Percentiles rank a stretch among this genome's conserved stretches.
phyloP scores from a whole-genome alignment of 139 green algal genomes.

The Edaphochlamys debaryana region DNA sequence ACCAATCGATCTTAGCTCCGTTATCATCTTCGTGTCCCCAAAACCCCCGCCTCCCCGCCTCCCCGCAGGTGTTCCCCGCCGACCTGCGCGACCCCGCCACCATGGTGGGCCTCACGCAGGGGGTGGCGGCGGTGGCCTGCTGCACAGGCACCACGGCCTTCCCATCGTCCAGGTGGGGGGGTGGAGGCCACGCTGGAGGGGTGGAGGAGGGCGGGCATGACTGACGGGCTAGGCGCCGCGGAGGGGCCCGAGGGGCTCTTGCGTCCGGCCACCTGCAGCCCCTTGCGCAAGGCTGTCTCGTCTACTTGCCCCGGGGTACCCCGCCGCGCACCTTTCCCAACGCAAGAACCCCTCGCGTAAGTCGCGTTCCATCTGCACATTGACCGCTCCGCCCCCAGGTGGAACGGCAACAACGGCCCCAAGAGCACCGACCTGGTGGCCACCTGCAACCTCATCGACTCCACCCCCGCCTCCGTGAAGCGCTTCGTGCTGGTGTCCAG shows the following conservation, averaged over 20 bases:
- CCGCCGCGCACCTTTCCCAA: too few species aligned
- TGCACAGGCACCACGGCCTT: constrained; percentile 92
- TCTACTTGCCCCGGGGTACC: too few species aligned
- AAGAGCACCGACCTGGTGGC: constrained; percentile 81
- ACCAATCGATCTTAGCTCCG: too few species aligned
- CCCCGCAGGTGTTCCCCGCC: constrained; percentile 53
- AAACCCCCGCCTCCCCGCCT: not conserved
- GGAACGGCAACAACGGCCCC: constrained; percentile 87
- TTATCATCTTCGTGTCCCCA: too few species aligned
- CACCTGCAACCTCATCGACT: constrained; percentile 81
- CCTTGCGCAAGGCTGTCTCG: too few species aligned
- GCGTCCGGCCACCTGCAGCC: too few species aligned
- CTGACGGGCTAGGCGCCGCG: too few species aligned
- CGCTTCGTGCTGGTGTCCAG: constrained; percentile 71
- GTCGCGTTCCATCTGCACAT: too few species aligned
- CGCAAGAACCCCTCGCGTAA: too few species aligned
- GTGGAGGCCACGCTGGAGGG: not conserved
- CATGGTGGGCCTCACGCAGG: constrained; percentile 50
- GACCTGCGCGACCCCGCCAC: constrained; percentile 54
- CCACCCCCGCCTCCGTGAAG: constrained; percentile 61
- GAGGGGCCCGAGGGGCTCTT: too few species aligned
- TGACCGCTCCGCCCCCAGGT: too few species aligned
- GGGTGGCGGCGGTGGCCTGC: constrained; percentile 76
- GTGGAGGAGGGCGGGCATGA: not conserved
- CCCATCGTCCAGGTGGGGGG: constrained; percentile 73